phyloP scores from a whole-genome alignment of 2,329 filamentous ascomycete genomes.

The Fulvia fulva region DNA sequence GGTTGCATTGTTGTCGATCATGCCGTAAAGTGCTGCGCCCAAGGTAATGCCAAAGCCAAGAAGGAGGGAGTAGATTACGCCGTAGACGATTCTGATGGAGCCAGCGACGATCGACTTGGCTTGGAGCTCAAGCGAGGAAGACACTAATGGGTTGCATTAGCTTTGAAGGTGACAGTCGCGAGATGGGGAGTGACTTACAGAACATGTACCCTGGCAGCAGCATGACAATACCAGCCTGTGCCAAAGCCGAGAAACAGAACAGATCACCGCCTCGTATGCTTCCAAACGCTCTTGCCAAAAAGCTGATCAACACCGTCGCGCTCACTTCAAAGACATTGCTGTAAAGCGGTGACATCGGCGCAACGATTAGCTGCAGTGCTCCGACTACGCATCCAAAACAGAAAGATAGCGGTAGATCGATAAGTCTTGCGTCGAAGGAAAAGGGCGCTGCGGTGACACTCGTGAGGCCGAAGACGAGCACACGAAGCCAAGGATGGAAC shows the following conservation, averaged over 20 bases:
- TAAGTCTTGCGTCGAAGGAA: slow-evolving; percentile 69
- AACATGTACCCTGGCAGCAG: slow-evolving; percentile 47
- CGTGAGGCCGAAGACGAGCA: slow-evolving; percentile 70
- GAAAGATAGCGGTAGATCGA: slow-evolving; percentile 75
- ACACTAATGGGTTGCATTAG: slow-evolving; percentile 26
- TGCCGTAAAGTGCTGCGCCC: slow-evolving; percentile 45
- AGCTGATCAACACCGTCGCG: slow-evolving; percentile 47
- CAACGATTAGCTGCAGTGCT: slow-evolving; percentile 67
- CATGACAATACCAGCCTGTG: slow-evolving; percentile 47
- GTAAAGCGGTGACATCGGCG: slow-evolving; percentile 68
- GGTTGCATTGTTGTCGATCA: slow-evolving; percentile 45
- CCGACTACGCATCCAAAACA: slow-evolving; percentile 70
- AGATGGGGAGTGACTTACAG: slow-evolving; percentile 29
- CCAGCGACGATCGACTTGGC: slow-evolving; percentile 46
- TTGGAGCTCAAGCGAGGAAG: slow-evolving; percentile 46
- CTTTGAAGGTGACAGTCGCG: background rate
- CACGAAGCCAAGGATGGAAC: slow-evolving; percentile 45
- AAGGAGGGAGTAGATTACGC: slow-evolving; percentile 51
- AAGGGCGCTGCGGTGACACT: slow-evolving; percentile 75
- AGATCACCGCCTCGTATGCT: slow-evolving; percentile 40
- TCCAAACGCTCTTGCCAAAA: slow-evolving; percentile 45
- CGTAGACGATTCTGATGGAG: slow-evolving; percentile 49
- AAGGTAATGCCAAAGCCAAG: slow-evolving; percentile 51
- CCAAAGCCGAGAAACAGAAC: slow-evolving; percentile 49
- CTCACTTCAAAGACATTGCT: slow-evolving; percentile 49